A percentile compares a stretch with the other conserved stretches of the same genome.
phyloP scores from a whole-genome alignment of 116 monocot genomes.

The Iris pallida region DNA sequence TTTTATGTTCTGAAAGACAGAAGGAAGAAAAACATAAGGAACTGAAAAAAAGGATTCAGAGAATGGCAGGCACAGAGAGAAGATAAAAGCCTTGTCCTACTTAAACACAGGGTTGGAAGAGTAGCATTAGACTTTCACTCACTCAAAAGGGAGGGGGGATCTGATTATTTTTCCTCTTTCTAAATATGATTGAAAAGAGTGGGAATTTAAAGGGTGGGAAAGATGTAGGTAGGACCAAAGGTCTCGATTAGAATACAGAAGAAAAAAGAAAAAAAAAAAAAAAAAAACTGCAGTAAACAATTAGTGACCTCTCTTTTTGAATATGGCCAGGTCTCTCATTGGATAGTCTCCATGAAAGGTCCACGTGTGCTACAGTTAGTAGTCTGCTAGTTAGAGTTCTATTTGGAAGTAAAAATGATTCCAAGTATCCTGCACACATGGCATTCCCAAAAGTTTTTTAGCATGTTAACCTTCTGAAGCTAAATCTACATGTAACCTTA shows the following conservation, averaged over 20 bases:
- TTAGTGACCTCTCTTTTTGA: too few relatives aligned
- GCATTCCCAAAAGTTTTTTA: too few relatives aligned
- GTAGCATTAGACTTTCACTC: too few relatives aligned
- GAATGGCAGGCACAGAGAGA: neutral
- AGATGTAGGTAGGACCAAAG: conserved; percentile 9
- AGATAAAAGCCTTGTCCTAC: neutral
- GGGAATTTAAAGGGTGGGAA: neutral
- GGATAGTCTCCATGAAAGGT: too few relatives aligned
- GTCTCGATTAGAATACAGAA: conserved; percentile 7
- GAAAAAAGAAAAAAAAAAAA: too few relatives aligned
- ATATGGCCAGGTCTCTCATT: too few relatives aligned
- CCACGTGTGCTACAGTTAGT: too few relatives aligned
- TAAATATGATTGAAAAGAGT: conserved; percentile 1
- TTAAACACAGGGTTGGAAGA: neutral
- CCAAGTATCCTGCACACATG: too few relatives aligned
- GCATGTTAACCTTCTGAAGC: too few relatives aligned
- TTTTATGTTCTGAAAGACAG: conserved; percentile 17
- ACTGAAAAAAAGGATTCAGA: neutral
- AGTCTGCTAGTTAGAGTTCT: too few relatives aligned
- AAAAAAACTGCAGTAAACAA: neutral
- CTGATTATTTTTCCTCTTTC: conserved; percentile 10
- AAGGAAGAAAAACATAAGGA: neutral
- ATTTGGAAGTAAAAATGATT: too few relatives aligned
- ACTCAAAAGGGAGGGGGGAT: neutral
- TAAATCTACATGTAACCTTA: too few relatives aligned